Percentiles rank a stretch among this genome's conserved stretches.
These are phyloP conservation scores for Lenwebbia sp. DNA, from an alignment of 345 rosid genomes.

Conservation along the genomic window DNA sequence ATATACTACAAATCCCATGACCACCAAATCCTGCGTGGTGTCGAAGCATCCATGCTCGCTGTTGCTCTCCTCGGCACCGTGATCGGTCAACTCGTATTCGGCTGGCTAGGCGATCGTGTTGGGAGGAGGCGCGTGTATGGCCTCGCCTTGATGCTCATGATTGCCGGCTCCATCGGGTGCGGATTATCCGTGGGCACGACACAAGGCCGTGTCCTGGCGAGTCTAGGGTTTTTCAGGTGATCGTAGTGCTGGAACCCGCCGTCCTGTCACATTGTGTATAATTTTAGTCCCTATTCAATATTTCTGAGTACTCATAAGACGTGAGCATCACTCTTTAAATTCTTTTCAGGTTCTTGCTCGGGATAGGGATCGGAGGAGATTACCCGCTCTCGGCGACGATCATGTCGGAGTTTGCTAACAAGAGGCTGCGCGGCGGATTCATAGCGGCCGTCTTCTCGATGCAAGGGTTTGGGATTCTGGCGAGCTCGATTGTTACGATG, in stretches of 20 bases:
- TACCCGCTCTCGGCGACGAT: slow-evolving; percentile 70
- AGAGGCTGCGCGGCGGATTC: slow-evolving; percentile 49
- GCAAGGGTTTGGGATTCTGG: slow-evolving; percentile 66
- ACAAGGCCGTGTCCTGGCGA: slow-evolving; percentile 19
- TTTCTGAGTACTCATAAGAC: background rate
- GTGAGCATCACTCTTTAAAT: background rate
- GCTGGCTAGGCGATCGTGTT: slow-evolving; percentile 36
- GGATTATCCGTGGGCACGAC: slow-evolving; percentile 52
- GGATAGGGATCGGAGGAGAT: slow-evolving; percentile 62
- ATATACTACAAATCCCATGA: slow-evolving; percentile 11
- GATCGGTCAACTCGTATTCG: slow-evolving; percentile 43
- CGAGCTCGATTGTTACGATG: slow-evolving; percentile 42
- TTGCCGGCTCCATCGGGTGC: slow-evolving; percentile 36
- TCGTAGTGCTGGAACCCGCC: background rate
- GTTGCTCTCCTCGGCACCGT: slow-evolving; percentile 39
- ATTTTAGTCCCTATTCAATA: background rate
- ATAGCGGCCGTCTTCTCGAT: slow-evolving; percentile 58
- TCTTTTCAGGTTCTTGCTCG: slow-evolving; percentile 42
- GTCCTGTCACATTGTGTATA: background rate
- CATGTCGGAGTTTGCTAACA: slow-evolving; percentile 73
- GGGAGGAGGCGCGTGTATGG: slow-evolving; percentile 55
- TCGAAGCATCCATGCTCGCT: slow-evolving; percentile 15
- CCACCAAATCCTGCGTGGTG: background rate
- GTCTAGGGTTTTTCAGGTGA: slow-evolving; percentile 3
- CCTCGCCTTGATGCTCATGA: slow-evolving; percentile 33